phyloP scores from a whole-genome alignment of 129 eudicot genomes.

The Arctium lappa region DNA sequence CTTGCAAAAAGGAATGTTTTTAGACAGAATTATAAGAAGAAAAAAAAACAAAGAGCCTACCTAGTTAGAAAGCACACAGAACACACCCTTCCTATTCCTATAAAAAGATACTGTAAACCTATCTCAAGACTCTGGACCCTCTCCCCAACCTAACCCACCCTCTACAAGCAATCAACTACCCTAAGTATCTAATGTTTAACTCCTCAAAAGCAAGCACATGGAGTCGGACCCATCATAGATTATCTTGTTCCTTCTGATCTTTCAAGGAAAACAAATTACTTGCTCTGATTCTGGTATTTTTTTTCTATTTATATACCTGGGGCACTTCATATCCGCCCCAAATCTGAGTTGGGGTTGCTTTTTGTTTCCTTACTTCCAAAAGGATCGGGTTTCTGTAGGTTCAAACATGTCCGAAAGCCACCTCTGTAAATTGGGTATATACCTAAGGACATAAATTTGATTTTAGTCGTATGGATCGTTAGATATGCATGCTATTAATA shows the following conservation, averaged over 20 bases:
- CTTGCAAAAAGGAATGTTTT: background rate
- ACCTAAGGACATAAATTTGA: background rate
- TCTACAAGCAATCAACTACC: background rate
- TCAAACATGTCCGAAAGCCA: background rate
- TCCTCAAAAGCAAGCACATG: constrained; percentile 28
- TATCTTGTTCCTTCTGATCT: constrained; percentile 24
- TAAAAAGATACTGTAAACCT: background rate
- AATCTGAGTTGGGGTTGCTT: background rate
- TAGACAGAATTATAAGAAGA: background rate
- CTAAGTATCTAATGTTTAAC: constrained; percentile 6
- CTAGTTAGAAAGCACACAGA: background rate
- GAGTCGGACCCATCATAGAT: constrained; percentile 30
- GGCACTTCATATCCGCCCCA: background rate
- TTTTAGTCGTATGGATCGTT: background rate
- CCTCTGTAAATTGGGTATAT: background rate
- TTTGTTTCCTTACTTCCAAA: background rate
- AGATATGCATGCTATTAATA: background rate
- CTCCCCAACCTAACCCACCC: background rate
- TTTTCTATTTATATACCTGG: constrained; percentile 1
- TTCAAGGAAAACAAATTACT: constrained; percentile 16
- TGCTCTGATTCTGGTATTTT: constrained; percentile 13
- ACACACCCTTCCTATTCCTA: background rate
- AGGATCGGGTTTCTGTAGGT: background rate
- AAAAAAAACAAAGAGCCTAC: background rate
- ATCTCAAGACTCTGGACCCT: background rate